These are phyloP conservation scores for Tulasnella calospora DNA, from an alignment of 768 basidiomycete genomes.

Conservation along the genomic window DNA sequence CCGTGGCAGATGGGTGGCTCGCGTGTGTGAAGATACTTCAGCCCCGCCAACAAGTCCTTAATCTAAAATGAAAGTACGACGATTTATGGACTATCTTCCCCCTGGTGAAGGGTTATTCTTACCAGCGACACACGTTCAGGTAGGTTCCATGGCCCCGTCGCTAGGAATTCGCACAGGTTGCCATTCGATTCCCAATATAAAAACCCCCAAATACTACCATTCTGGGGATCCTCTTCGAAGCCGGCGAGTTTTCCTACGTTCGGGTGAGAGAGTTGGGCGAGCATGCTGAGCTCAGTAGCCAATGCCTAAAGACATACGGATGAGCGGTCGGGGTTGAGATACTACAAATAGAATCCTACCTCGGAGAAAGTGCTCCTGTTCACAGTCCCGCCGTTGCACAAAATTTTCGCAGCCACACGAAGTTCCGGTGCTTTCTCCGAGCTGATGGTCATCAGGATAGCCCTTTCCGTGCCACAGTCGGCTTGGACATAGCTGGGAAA, in stretches of 20 bases:
- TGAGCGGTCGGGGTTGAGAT: neutral
- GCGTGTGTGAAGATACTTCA: neutral
- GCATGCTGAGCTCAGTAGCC: neutral
- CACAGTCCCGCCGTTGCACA: neutral
- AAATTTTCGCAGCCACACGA: neutral
- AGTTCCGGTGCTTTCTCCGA: neutral
- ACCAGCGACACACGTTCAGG: neutral
- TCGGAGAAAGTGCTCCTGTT: neutral
- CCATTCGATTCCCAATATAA: neutral
- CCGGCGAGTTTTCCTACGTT: neutral
- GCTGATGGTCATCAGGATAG: neutral
- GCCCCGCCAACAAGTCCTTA: neutral
- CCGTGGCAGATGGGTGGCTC: neutral
- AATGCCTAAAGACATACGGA: neutral
- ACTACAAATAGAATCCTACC: neutral
- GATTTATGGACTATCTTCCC: neutral
- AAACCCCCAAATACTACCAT: neutral
- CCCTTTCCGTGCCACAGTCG: neutral
- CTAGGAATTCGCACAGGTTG: neutral
- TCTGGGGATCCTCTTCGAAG: neutral
- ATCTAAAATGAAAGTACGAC: neutral
- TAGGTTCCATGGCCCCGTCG: neutral
- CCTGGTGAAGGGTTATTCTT: neutral
- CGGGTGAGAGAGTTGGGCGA: neutral
- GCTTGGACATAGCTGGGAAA: neutral